phyloP scores from a whole-genome alignment of 1,139 yeast genomes.

The Blastobotrys apis region DNA sequence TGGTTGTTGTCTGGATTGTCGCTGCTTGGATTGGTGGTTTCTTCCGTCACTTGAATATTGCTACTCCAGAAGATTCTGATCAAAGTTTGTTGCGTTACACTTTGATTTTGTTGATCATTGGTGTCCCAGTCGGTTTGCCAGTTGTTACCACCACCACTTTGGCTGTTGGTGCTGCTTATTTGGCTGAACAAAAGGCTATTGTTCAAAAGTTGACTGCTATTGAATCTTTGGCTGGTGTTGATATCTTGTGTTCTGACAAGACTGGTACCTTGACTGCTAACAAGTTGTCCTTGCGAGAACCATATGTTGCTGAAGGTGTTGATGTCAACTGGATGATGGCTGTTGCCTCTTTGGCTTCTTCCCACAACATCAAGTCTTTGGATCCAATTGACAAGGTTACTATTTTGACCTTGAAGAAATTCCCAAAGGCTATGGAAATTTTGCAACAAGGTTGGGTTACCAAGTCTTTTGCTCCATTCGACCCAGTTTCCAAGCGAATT shows the following conservation, averaged over 20 bases:
- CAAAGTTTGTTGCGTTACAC: slow-evolving; percentile 62
- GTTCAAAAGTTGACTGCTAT: slow-evolving; percentile 97
- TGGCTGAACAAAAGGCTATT: slow-evolving; percentile 97
- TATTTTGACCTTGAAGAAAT: slow-evolving; percentile 41
- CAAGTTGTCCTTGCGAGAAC: slow-evolving; percentile 65
- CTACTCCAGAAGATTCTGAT: slow-evolving; percentile 42
- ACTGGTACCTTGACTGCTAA: slow-evolving; percentile 95
- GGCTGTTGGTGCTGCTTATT: slow-evolving; percentile 99
- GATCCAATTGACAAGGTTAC: slow-evolving; percentile 68
- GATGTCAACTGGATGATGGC: slow-evolving; percentile 67
- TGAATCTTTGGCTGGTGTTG: slow-evolving; percentile 99
- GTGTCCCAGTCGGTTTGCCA: slow-evolving; percentile 99
- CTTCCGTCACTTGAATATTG: slow-evolving; percentile 70
- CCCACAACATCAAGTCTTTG: slow-evolving; percentile 68
- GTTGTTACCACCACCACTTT: slow-evolving; percentile 99
- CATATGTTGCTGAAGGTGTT: slow-evolving; percentile 61
- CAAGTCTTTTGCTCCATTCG: slow-evolving; percentile 93
- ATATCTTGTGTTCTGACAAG: slow-evolving; percentile 97
- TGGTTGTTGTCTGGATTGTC: slow-evolving; percentile 64
- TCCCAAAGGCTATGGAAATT: slow-evolving; percentile 91
- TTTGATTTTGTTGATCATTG: slow-evolving; percentile 83
- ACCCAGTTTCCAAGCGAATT: slow-evolving; percentile 96
- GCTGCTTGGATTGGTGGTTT: slow-evolving; percentile 75
- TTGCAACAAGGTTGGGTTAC: slow-evolving; percentile 88
- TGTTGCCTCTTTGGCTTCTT: slow-evolving; percentile 67